Base-by-base conservation (phyloP, 345 rosid genomes). In the Excoecaria cochinchinensis region DNA sequence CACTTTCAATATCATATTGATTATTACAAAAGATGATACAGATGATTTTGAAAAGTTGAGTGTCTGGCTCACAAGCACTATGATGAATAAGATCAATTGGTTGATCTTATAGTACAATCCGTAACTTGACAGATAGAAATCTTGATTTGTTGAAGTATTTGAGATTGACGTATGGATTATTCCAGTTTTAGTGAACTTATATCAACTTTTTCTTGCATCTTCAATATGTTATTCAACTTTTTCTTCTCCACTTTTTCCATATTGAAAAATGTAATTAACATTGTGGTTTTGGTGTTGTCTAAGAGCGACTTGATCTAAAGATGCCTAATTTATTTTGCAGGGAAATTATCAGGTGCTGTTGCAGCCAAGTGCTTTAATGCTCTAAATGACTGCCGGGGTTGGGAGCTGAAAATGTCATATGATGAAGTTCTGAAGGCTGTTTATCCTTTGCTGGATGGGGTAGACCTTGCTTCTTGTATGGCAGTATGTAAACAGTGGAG, bases 401-500 rank as follows among this genome's bases (percentile, higher is more conserved):
- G 64, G 61, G 10, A 63, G 52, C 75, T 31, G 57, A 83, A 75
- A 81, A 95, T 93, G 99, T 60, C 82, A 31, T 40, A 60, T 62
- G 90, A 87, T 78, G 97, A 91, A 86, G 87, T 90, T 48, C 73
- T 95, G 84, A 91, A 89, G 86, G 88, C 84, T 8, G 99, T 95
- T 58, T 93, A 93, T 21, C 96, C 97, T 73, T 82, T 91, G 15
- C 82, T 93, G 44, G 91, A 95, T 61, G 97, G 92, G 1, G 60
- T 67, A 59, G 95, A 93, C 84, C 97, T 90, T 10, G 92, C 92
- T 0, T 81, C 92, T 55, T 95, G 98, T 74, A 88, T 91, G 96
- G 80, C 64, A 3, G 99, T 95, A 17, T 84, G 88, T 75, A 95
- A 81, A 85, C 90, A 87, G 39, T 95, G 99, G 99, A 91, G 90